Base-by-base conservation (phyloP, 2,329 filamentous ascomycete genomes). In the Xenoacremonium recifei region DNA sequence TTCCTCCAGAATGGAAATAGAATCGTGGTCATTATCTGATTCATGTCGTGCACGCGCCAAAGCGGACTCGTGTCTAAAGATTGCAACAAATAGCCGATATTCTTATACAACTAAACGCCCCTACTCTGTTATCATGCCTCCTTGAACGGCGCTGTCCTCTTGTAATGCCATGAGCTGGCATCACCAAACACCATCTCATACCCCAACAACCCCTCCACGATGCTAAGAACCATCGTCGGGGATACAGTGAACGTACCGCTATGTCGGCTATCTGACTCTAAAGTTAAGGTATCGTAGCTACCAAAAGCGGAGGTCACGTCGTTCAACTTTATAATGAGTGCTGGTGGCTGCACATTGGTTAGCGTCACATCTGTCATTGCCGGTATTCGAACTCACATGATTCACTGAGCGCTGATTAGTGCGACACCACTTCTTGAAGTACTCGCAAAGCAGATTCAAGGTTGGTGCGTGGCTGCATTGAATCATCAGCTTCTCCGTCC, bases 381-480 rank as follows among this genome's bases (percentile, higher is more conserved):
- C 13, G 17, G 11, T n/a, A 11, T 10, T 7, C 18, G n/a, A n/a
- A 50, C 61, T 47, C 41, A 68, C 67, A 46, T 59, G 64, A 21
- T 59, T 54, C 10, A 52, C 58, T 19, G 67, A 54, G 6, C 65
- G 60, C 35, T 68, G 61, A 39, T 76, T 75, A 7, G 64, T 57
- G 30, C 67, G 64, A 34, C 67, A 70, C 72, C 73, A 77, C 25
- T 66, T 67, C 54, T 66, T 67, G 2, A 77, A 53, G 43, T 77
- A 78, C 2, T 68, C 65, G 3, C 63, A 60, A 6, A 78, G 50
- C 13, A 76, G 55, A 39, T 70, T 59, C 20, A 77, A 53, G 0
- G 69, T 72, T 4, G 66, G 65, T 30, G 66, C 67, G 53, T 79
- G 75, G 36, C 71, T 77, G 37, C 68, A 65, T 36, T 75, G 66